Evolutionary conservation across 1,284 basidiomycete genomes (phyloP), one percentile per base, ranked within the genome.

Genomic region (Afroboletus lepidellus): DNA sequence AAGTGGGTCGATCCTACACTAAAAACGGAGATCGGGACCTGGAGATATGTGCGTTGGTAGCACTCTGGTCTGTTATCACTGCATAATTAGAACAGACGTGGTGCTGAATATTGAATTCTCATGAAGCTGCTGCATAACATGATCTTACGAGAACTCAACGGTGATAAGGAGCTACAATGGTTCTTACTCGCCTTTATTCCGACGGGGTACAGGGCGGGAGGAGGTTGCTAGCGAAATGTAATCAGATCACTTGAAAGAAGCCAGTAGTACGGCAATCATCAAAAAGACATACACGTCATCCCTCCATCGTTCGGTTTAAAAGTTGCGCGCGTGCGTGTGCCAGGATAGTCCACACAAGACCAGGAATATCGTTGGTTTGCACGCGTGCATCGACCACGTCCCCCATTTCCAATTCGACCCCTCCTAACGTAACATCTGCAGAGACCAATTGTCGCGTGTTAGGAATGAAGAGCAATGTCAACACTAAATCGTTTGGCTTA

Each of bases 311-410:
- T 23, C 20, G 24, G 34, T 21, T 18, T 5, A 32, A 18, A 23
- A 20, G 29, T 29, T 46, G 50, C 12, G 45, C 39, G 8, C 66
- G 69, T 12, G 74, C 72, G 38, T 74, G 66, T 20, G 79, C 74
- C 21, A 92, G 67, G 8, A 91, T 74, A 18, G 85, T 83, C 21
- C 79, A 81, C 32, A 92, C 74, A 18, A 92, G 71, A 1, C 88
- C 87, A 30, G 84, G 78, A 1, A 83, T 81, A 66, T 92, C 84
- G 59, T 90, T 86, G 8, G 78, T 76, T 51, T 82, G 80, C 0
- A 87, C 71, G 60, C 87, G 82, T 5, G 78, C 74, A 38, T 81
- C 82, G 4, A 88, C 72, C 1, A 85, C 68, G 52, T 90, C 86
- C 1, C 73, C 75, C 38, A 84, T 66, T 48, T 90, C 79, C 5